A percentile compares a stretch with the other conserved stretches of the same genome.
Evolutionary conservation across 192 early-diverging fungal species (phyloP).

Genomic region (Bifiguratus adelaidae): DNA sequence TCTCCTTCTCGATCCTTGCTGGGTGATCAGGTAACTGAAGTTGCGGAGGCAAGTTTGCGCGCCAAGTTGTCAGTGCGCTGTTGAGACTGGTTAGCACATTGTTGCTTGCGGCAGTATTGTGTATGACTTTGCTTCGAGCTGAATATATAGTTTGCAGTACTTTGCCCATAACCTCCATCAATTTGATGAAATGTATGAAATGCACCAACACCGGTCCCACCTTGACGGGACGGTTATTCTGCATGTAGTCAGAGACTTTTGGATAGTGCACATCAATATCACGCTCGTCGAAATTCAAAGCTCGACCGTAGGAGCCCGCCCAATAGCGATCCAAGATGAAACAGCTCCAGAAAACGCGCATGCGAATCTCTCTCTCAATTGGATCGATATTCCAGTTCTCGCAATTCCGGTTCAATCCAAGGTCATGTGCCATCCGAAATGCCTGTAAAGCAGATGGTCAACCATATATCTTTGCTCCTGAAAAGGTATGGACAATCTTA

Average conservation of each 20-base stretch:
- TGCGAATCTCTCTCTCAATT: slow-evolving; percentile 48
- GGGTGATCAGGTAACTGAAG: slow-evolving; percentile 37
- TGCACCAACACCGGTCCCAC: slow-evolving; percentile 2
- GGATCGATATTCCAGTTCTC: slow-evolving; percentile 40
- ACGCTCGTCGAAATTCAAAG: slow-evolving; percentile 29
- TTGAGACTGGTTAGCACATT: slow-evolving; percentile 13
- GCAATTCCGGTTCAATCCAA: slow-evolving; percentile 65
- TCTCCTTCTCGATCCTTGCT: slow-evolving; percentile 9
- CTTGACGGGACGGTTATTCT: too few species aligned
- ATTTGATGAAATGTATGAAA: slow-evolving; percentile 31
- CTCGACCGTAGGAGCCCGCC: slow-evolving; percentile 53
- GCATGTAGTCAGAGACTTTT: slow-evolving; percentile 14
- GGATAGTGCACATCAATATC: slow-evolving; percentile 28
- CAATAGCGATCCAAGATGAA: slow-evolving; percentile 58
- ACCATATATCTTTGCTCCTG: too few species aligned
- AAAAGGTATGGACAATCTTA: too few species aligned
- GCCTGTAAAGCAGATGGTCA: too few species aligned
- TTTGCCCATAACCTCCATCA: slow-evolving; percentile 35
- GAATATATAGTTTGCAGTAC: slow-evolving; percentile 39
- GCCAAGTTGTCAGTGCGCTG: slow-evolving; percentile 26
- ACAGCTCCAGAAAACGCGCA: slow-evolving; percentile 67
- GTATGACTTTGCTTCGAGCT: slow-evolving; percentile 13
- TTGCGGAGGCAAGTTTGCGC: slow-evolving; percentile 19
- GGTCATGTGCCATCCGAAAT: slow-evolving; percentile 62
- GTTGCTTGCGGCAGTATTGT: slow-evolving; percentile 9